Evolutionary conservation across 208 protist genomes (phyloP), one percentile per base, ranked within the genome.

Genomic region (Lotmaria passim): DNA sequence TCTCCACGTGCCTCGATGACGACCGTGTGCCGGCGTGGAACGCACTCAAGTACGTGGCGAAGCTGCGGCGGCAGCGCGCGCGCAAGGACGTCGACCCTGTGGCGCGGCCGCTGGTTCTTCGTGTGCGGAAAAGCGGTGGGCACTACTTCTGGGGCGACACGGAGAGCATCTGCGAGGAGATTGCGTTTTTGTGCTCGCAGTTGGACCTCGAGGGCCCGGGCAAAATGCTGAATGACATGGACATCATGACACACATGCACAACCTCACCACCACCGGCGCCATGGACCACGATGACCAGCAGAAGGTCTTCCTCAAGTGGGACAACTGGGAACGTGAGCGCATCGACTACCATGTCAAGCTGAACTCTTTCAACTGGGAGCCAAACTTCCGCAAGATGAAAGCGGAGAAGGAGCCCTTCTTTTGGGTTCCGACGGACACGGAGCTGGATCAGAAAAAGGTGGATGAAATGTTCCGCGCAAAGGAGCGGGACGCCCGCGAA

Each of bases 241-340:
- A 97, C 69, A 74, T 95, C n/a, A 95, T 97, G 92, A 97, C 88
- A 11, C 92, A 97, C 67, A 93, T 97, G 85, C 82, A 93, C 69
- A 97, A 97, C 78, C 82, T 95, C 58, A 91, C 88, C 39, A 41
- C 76, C 30, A 90, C 88, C 33, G 92, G 92, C 7, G 86, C 81
- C 41, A 95, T 97, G 86, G 90, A 97, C 48, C 92, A 97, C 80
- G 89, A 97, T 43, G 89, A 97, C 66, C 85, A 92, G 71, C 71
- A 97, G 68, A 89, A 95, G 68, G 80, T 93, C 15, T 94, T 92
- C 63, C 81, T 97, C 46, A 95, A 95, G 67, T 97, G 90, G 90
- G 92, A 97, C 71, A 94, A 93, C 66, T 97, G 92, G 92, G 89
- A 97, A 79, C 79, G 92, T 10, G 92, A 97, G 67, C 83, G 83